These are phyloP conservation scores for Handroanthus guayacan DNA, from an alignment of 257 asterid genomes.

Conservation along the genomic window DNA sequence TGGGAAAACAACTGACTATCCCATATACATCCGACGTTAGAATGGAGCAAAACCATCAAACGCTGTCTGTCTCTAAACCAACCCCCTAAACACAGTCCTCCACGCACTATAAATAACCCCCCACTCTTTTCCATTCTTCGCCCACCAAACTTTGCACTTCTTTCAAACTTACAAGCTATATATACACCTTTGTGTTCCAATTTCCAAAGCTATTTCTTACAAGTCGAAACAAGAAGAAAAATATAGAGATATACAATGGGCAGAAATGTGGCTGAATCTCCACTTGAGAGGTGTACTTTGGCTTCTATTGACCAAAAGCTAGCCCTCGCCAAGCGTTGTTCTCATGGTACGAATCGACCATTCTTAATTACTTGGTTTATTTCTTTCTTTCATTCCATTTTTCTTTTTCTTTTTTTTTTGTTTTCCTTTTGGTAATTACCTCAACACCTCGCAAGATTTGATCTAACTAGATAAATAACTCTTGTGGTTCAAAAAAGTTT, in stretches of 20 bases:
- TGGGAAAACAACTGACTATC: conserved; percentile 30
- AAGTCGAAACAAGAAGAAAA: no score
- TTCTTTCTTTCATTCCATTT: no score
- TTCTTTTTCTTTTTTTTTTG: no score
- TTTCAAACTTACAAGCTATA: no score
- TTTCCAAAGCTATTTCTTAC: no score
- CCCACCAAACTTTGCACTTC: not conserved
- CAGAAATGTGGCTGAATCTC: conserved; percentile 45
- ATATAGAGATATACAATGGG: conserved; percentile 36
- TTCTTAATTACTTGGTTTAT: no score
- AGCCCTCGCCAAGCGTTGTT: conserved; percentile 77
- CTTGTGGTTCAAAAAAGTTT: no score
- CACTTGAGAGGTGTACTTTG: conserved; percentile 47
- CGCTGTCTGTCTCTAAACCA: conserved; percentile 40
- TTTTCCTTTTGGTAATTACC: no score
- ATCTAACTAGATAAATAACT: no score
- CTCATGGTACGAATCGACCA: conserved; percentile 84
- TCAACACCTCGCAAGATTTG: no score
- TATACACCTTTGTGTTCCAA: no score
- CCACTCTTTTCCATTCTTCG: not conserved
- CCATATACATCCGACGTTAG: conserved; percentile 30
- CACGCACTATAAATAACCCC: conserved; percentile 27
- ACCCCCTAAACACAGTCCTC: not conserved
- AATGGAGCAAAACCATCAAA: no score
- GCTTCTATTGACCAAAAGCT: conserved; percentile 69